A percentile compares a stretch with the other conserved stretches of the same genome.
Evolutionary conservation across 2,329 filamentous ascomycete species (phyloP).

Genomic region (Zymoseptoria ardabiliae): DNA sequence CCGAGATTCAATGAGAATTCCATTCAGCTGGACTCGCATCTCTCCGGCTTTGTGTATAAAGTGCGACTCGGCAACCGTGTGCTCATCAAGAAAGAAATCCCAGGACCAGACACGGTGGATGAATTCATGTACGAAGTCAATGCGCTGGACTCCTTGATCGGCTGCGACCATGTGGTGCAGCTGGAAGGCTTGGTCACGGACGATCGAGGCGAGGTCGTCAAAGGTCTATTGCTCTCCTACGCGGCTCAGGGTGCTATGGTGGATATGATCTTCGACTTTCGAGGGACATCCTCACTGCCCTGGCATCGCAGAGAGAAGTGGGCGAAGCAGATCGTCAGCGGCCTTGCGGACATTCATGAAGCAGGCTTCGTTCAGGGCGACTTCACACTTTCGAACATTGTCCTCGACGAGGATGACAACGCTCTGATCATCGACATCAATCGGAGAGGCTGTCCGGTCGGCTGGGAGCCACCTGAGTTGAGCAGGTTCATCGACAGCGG

Average conservation of each 20-base stretch:
- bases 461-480: constrained; percentile 95
- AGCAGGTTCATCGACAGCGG: constrained; percentile 76
- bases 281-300: constrained; percentile 46
- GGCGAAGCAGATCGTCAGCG: constrained; percentile 85
- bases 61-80: constrained; percentile 60
- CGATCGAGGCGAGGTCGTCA: constrained; percentile 64
- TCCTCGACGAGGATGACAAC: constrained; percentile 74
- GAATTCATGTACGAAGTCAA: constrained; percentile 98
- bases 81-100: constrained; percentile 97
- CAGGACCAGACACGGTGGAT: constrained; percentile 87
- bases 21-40: constrained; percentile 79
- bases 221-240: constrained; percentile 82
- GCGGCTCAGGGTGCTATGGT: constrained; percentile 81
- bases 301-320: constrained; percentile 76
- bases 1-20: constrained; percentile 61
- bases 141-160: constrained; percentile 70
- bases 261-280: constrained; percentile 78
- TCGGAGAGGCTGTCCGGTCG: constrained; percentile 88
- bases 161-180: constrained; percentile 69
- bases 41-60: constrained; percentile 97
- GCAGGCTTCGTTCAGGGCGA: constrained; percentile 95
- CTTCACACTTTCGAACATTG: constrained; percentile 94
- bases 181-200: constrained; percentile 87
- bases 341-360: constrained; percentile 88
- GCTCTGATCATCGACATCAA: constrained; percentile 99